Base-by-base conservation (phyloP, 2,329 filamentous ascomycete species). In the Aspergillus quadricinctus region DNA sequence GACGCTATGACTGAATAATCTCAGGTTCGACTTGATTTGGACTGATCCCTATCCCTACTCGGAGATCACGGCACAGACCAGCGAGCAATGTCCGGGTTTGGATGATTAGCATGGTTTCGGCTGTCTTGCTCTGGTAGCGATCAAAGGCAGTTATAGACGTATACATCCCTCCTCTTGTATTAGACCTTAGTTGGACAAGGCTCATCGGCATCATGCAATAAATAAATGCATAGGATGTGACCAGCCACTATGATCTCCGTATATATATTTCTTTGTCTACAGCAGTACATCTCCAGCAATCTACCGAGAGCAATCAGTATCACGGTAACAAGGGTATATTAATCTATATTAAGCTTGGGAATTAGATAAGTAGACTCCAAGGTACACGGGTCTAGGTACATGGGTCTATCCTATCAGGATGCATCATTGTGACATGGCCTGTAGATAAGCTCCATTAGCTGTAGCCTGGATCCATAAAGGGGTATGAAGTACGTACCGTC, bases 11-110 rank as follows among this genome's bases (percentile, higher is more conserved):
- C 64, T 55, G 29, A 53, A 53, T 8, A 21, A 14, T 9, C 21
- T 31, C 49, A 76, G 74, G 1, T 86, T 74, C 52, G 74, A 86
- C 61, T 61, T 83, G 17, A 85, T 86, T 58, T 86, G 83, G 83
- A 83, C 79, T 0, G 76, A 81, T 60, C 80, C 81, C 3, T 72
- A 72, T 2, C 75, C 78, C 3, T 86, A 84, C 64, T 69, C 61
- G 1, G 59, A 68, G 17, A 78, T 86, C 50, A 77, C 76, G 0
- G 63, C 69, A 0, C 67, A 73, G 27, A 78, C 76, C 0, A 80
- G 77, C 5, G 82, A 86, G 69, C 67, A 77, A 50, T 85, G 83
- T 55, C 76, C 81, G 0, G 82, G 81, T 0, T 64, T 86, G 56
- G 82, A 85, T 60, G 57, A 57, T 35, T 69, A 57, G 53, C 4